Conservation (phyloP, 1,284 basidiomycete genomes). For the Sanguinoderma infundibulare region DNA sequence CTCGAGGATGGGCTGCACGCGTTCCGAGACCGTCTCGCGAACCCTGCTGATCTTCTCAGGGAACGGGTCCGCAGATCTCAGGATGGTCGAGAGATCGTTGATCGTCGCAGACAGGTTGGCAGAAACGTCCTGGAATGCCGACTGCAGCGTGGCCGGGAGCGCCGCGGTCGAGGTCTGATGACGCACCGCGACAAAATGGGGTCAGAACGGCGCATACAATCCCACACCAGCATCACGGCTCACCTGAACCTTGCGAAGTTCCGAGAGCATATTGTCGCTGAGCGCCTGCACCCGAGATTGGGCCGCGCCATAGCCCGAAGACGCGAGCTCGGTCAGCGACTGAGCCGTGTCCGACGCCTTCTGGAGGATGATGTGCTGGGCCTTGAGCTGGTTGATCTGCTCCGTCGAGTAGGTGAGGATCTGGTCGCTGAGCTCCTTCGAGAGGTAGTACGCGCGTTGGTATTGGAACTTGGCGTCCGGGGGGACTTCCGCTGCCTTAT, state of each 20-base stretch:
- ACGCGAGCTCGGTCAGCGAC: slow-evolving; percentile 59
- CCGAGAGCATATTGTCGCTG: slow-evolving; percentile 64
- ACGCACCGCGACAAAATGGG: not conserved
- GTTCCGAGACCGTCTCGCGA: slow-evolving; percentile 59
- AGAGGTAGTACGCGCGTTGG: slow-evolving; percentile 70
- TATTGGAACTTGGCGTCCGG: slow-evolving; percentile 62
- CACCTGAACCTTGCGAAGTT: slow-evolving; percentile 67
- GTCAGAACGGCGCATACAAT: slow-evolving; percentile 8
- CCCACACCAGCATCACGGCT: slow-evolving; percentile 1
- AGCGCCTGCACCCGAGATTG: slow-evolving; percentile 54
- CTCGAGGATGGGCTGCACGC: slow-evolving; percentile 62
- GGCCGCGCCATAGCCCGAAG: slow-evolving; percentile 53
- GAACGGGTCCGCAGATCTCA: slow-evolving; percentile 59
- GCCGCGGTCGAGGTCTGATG: slow-evolving; percentile 50
- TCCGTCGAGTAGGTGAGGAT: slow-evolving; percentile 69
- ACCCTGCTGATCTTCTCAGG: slow-evolving; percentile 62
- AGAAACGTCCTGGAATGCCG: slow-evolving; percentile 50
- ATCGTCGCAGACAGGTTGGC: slow-evolving; percentile 52
- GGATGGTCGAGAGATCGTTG: slow-evolving; percentile 53
- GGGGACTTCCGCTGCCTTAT: slow-evolving; percentile 25
- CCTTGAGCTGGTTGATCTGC: slow-evolving; percentile 71
- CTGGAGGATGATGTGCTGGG: slow-evolving; percentile 72
- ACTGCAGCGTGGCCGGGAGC: slow-evolving; percentile 59
- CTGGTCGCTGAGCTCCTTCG: slow-evolving; percentile 63
- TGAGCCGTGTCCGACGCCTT: slow-evolving; percentile 71